Conservation (phyloP, 225 moss, liverwort and hornwort genomes). For the Thuidium tamariscinum region DNA sequence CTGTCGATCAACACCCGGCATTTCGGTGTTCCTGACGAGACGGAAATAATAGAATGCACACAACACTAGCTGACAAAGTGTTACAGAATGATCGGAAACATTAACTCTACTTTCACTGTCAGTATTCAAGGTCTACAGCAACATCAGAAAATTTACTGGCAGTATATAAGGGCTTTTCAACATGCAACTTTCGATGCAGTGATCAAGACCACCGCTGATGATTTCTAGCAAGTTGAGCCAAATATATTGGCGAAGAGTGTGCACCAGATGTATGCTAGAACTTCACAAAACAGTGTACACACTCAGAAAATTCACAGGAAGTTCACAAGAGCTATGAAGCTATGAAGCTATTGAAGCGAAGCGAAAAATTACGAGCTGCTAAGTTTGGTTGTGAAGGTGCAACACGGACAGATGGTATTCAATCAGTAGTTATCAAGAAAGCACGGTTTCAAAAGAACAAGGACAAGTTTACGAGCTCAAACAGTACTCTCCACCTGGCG, state of each 20-base stretch:
- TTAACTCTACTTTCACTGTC: background rate
- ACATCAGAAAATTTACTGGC: background rate
- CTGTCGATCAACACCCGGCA: background rate
- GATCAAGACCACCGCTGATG: background rate
- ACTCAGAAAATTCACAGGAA: background rate
- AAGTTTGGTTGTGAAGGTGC: background rate
- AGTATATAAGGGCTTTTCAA: background rate
- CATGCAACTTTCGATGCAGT: background rate
- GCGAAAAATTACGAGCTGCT: background rate
- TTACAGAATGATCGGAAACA: background rate
- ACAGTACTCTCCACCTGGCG: background rate
- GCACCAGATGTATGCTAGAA: background rate
- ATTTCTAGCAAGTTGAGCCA: background rate
- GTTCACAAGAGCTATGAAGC: background rate
- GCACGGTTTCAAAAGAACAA: background rate
- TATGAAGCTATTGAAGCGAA: no score
- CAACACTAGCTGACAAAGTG: background rate
- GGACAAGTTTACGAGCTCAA: background rate
- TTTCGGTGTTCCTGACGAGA: background rate
- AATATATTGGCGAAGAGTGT: background rate
- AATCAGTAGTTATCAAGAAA: background rate
- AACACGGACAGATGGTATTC: background rate
- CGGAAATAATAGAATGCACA: background rate
- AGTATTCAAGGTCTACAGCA: background rate
- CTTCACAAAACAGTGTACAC: background rate